Evolutionary conservation across 352 stramenopile genomes (phyloP), one percentile per base, ranked within the genome.

Genomic region (Aphanomyces cochlioides): DNA sequence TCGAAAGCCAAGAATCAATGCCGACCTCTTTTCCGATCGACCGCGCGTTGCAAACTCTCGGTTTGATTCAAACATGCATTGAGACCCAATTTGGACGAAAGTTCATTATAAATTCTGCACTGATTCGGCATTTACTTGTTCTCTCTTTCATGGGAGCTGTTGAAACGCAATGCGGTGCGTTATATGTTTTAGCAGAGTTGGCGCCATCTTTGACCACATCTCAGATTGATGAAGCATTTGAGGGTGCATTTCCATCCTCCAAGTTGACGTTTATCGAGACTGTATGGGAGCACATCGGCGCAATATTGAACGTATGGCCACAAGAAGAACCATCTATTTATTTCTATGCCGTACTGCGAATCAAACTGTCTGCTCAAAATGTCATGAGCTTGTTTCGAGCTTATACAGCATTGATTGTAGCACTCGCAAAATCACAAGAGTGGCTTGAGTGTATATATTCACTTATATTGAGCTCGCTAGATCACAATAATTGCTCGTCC

Each of bases 21-120:
- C 59, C 59, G 5, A 36, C 17, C n/a, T 10, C 41, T 10, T 67
- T 85, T 17, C 72, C 80, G 17, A 75, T 77, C 7, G 80, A 93
- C 40, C 75, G 81, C n/a, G 79, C 76, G n/a, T 73, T 93, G 48
- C 77, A 92, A 56, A 82, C 88, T 34, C 48, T 93, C 15, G 79
- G 83, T 19, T 72, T 91, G 3, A 73, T 92, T 37, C 80, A 79
- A 47, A 89, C 78, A 36, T 91, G 85, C 47, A 71, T 75, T 3
- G 79, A 90, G 39, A 87, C 82, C 0, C 56, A 69, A 5, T 89
- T 86, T 73, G 79, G 82, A 3, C 75, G 80, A 47, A 77, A 76
- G 6, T 68, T 87, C 39, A 82, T 91, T 43, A 74, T 77, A 0
- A 89, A 78, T 28, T 74, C 77, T 8, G 81, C 85, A 67, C 90